Conservation (phyloP, 345 rosid genomes). For the Ceriops tagal region DNA sequence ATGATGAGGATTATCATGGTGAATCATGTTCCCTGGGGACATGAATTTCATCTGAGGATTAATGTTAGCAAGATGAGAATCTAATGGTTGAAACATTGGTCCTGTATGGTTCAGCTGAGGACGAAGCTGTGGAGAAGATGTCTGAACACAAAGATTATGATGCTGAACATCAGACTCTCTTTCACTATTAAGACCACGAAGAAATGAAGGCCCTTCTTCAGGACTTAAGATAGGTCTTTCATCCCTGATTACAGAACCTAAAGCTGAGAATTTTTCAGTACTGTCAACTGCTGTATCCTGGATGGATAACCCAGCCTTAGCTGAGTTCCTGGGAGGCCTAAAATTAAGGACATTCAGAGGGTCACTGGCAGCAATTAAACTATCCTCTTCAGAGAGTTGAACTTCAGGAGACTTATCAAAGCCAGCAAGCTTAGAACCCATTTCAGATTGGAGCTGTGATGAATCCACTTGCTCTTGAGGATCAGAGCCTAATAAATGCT, state of each 20-base stretch:
- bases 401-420: conserved; percentile 28
- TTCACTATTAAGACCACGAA: conserved; percentile 45
- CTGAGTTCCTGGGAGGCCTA: conserved; percentile 34
- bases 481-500: conserved; percentile 40
- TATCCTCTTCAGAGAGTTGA: conserved; percentile 56
- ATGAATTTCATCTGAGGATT: conserved; percentile 62
- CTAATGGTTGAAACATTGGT: conserved; percentile 45
- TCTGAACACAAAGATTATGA: conserved; percentile 35
- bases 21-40: conserved; percentile 48
- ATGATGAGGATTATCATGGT: conserved; percentile 51
- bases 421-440: conserved; percentile 38
- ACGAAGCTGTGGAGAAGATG: conserved; percentile 46
- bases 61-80: conserved; percentile 53
- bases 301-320: conserved; percentile 45
- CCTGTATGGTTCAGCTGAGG: conserved; percentile 60
- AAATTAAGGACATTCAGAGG: conserved; percentile 37
- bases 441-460: conserved; percentile 39
- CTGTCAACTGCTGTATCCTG: conserved; percentile 42
- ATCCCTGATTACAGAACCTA: conserved; percentile 52
- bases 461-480: conserved; percentile 39
- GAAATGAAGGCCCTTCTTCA: conserved; percentile 51
- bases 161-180: conserved; percentile 47
- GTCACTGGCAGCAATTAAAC: conserved; percentile 31
- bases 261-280: conserved; percentile 58
- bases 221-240: conserved; percentile 47